Percentiles rank a stretch among this genome's conserved stretches.
These are phyloP conservation scores for Coniferiporia weirii DNA, from an alignment of 1,284 basidiomycete species.

Conservation along the genomic window DNA sequence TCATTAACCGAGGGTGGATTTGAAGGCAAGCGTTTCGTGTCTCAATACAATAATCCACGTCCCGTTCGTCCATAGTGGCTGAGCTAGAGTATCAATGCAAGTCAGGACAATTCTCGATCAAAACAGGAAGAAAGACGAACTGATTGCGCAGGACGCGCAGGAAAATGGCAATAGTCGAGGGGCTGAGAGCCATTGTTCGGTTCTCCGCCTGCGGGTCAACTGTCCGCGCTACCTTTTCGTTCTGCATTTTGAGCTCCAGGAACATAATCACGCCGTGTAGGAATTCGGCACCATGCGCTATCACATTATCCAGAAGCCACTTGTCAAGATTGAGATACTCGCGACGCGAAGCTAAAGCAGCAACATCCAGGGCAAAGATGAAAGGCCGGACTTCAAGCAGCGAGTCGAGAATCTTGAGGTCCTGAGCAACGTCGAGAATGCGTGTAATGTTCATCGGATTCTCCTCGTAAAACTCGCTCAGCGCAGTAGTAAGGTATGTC, in stretches of 20 bases:
- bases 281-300: slow-evolving; percentile 79
- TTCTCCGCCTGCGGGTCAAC: slow-evolving; percentile 77
- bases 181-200: slow-evolving; percentile 77
- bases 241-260: slow-evolving; percentile 87
- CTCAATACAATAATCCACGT: slow-evolving; percentile 87
- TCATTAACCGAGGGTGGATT: slow-evolving; percentile 95
- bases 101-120: slow-evolving; percentile 1
- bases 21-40: slow-evolving; percentile 93
- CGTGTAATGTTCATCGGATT: slow-evolving; percentile 91
- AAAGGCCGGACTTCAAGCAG: slow-evolving; percentile 86
- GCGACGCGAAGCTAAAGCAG: slow-evolving; percentile 85
- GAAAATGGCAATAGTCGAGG: slow-evolving; percentile 88
- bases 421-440: slow-evolving; percentile 93
- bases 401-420: slow-evolving; percentile 89
- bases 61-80: slow-evolving; percentile 62
- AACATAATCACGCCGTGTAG: slow-evolving; percentile 84
- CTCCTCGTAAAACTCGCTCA: slow-evolving; percentile 89
- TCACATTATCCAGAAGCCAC: slow-evolving; percentile 89
- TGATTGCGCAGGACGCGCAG: slow-evolving; percentile 80
- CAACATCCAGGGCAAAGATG: slow-evolving; percentile 87
- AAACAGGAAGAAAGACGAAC: slow-evolving; percentile 37
- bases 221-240: slow-evolving; percentile 73
- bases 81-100: slow-evolving; percentile 38
- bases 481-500: slow-evolving; percentile 78
- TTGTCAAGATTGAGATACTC: slow-evolving; percentile 96